Conservation (phyloP, 140 eudicot species). For the Cichorium intybus region DNA sequence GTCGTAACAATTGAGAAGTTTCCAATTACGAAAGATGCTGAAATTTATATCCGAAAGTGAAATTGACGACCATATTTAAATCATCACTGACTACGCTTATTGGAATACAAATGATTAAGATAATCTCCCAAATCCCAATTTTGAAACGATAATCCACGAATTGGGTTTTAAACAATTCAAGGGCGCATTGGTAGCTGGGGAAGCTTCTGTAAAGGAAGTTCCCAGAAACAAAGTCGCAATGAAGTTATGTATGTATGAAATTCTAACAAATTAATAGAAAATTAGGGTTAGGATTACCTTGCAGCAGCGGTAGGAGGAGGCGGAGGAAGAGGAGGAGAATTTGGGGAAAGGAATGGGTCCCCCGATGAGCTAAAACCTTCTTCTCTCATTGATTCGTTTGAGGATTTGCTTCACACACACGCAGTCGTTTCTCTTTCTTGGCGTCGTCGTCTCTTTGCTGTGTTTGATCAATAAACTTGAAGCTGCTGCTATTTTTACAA, state of each 20-base stretch:
- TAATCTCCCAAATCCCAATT: conserved; percentile 20
- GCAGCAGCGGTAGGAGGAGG: conserved; percentile 67
- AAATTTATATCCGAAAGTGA: not conserved
- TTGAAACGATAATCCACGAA: not conserved
- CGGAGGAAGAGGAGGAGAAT: conserved; percentile 38
- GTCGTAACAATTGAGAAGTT: conserved; percentile 1
- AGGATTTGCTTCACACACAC: conserved; percentile 3
- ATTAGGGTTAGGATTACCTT: conserved; percentile 53
- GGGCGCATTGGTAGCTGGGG: conserved; percentile 5
- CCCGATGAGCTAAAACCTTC: conserved; percentile 76
- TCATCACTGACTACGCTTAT: not conserved
- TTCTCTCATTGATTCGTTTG: conserved; percentile 50
- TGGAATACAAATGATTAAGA: not conserved
- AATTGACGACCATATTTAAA: not conserved
- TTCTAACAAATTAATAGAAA: not conserved
- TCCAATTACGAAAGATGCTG: conserved; percentile 8
- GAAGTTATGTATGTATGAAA: not conserved
- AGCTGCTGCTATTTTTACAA: not conserved
- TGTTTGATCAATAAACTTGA: conserved; percentile 22
- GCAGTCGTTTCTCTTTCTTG: conserved; percentile 9
- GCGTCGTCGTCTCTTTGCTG: not conserved
- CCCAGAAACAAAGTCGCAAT: not conserved
- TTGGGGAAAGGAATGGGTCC: conserved; percentile 48
- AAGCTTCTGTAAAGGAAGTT: not conserved
- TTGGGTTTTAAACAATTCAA: conserved; percentile 10